Evolutionary conservation across 257 asterid species (phyloP).

Genomic region (Lavandula angustifolia): DNA sequence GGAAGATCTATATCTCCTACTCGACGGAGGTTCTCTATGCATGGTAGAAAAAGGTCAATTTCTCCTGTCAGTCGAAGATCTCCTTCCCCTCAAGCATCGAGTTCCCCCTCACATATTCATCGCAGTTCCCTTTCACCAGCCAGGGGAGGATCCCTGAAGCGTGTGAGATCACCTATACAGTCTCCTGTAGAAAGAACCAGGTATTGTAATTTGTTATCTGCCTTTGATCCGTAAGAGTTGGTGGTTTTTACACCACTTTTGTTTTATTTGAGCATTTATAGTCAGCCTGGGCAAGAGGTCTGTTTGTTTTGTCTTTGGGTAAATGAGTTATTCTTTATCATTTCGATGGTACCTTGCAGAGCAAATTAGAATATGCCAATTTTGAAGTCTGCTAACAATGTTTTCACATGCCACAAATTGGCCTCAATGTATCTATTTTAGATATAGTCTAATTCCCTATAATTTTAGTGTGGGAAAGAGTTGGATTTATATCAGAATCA

Average conservation of each 20-base stretch:
- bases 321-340: constrained; percentile 3
- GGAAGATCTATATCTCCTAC: constrained; percentile 54
- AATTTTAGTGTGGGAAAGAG: neutral
- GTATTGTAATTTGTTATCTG: constrained; percentile 40
- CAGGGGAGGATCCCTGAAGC: constrained; percentile 48
- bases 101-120: constrained; percentile 58
- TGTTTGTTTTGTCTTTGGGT: constrained; percentile 9
- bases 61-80: constrained; percentile 50
- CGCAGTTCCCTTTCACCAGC: constrained; percentile 54
- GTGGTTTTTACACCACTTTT: neutral
- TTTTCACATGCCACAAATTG: neutral
- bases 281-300: neutral
- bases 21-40: constrained; percentile 47
- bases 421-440: neutral
- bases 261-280: neutral
- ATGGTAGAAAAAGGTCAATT: constrained; percentile 49
- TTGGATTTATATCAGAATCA: neutral
- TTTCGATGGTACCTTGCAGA: constrained; percentile 10
- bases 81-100: constrained; percentile 45
- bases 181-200: constrained; percentile 68
- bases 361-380: neutral
- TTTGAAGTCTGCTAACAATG: neutral
- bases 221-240: constrained; percentile 17
- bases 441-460: neutral
- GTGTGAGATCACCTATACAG: constrained; percentile 48